A percentile compares a stretch with the other conserved stretches of the same genome.
These are phyloP conservation scores for Leucocoprinus gongylophorus DNA, from an alignment of 1,284 basidiomycete genomes.

Conservation along the genomic window DNA sequence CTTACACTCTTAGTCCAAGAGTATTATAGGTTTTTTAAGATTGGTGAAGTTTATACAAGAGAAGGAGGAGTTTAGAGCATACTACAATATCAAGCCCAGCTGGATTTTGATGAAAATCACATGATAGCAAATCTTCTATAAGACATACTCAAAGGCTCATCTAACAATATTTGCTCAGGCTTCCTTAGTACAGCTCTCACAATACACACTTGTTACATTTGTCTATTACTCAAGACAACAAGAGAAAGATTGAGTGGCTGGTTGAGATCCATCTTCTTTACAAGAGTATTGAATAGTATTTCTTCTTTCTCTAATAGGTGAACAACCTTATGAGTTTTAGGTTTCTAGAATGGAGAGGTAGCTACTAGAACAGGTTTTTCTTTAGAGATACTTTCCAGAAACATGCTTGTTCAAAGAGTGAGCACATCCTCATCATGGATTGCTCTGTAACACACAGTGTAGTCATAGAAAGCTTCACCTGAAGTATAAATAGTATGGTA, in stretches of 20 bases:
- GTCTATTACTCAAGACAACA: conserved; percentile 85
- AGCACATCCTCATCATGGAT: conserved; percentile 72
- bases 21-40: conserved; percentile 54
- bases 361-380: conserved; percentile 23
- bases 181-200: conserved; percentile 68
- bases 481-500: conserved; percentile 45
- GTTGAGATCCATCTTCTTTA: conserved; percentile 47
- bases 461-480: conserved; percentile 83
- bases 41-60: conserved; percentile 56
- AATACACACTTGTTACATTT: conserved; percentile 84
- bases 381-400: conserved; percentile 32
- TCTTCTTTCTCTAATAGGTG: conserved; percentile 24
- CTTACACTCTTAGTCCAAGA: conserved; percentile 75
- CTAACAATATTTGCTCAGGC: conserved; percentile 71
- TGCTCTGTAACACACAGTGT: conserved; percentile 83
- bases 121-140: conserved; percentile 8
- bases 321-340: conserved; percentile 14
- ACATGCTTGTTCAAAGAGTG: conserved; percentile 65
- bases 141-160: conserved; percentile 74
- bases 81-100: conserved; percentile 67
- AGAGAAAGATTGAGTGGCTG: conserved; percentile 73
- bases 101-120: conserved; percentile 24
- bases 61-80: conserved; percentile 48
- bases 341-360: conserved; percentile 25
- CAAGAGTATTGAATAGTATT: conserved; percentile 43